Conservation (phyloP, 2,329 filamentous ascomycete genomes). For the Ceratocystiopsis sp. region DNA sequence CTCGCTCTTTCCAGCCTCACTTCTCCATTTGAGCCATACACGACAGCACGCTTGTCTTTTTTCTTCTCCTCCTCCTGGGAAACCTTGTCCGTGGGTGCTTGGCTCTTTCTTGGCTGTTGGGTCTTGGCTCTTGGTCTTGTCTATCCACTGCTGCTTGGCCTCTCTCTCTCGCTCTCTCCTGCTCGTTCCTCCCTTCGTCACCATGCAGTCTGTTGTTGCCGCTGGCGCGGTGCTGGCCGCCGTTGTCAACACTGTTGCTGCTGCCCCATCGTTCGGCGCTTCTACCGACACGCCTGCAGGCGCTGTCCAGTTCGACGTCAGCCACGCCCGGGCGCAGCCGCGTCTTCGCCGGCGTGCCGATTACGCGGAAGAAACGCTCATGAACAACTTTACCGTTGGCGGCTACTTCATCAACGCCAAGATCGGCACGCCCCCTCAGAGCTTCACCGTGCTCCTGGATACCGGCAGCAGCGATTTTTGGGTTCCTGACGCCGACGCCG, state of each 20-base stretch:
- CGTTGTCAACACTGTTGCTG: not conserved
- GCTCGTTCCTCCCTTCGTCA: not conserved
- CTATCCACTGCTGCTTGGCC: no score
- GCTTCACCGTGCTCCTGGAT: slow-evolving; percentile 41
- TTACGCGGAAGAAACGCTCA: slow-evolving; percentile 22
- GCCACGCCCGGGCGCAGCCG: slow-evolving; percentile 8
- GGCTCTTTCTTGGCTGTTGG: no score
- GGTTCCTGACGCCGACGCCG: slow-evolving; percentile 27
- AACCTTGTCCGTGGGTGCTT: no score
- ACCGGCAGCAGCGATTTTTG: slow-evolving; percentile 51
- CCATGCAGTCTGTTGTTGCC: slow-evolving; percentile 9
- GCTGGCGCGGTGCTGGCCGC: slow-evolving; percentile 9
- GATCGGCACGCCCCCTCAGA: slow-evolving; percentile 40
- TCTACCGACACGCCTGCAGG: slow-evolving; percentile 6
- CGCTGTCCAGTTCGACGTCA: slow-evolving; percentile 32
- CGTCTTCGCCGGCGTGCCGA: slow-evolving; percentile 20
- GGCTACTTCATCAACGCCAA: slow-evolving; percentile 39
- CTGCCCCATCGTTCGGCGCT: no score
- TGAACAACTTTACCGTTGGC: slow-evolving; percentile 29
- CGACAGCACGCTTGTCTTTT: not conserved
- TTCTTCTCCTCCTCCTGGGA: not conserved
- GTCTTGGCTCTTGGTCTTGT: no score
- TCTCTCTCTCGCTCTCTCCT: not conserved
- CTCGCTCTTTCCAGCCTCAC: no score
- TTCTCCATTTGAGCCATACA: no score